A percentile compares a stretch with the other conserved stretches of the same genome.
Evolutionary conservation across 2,329 filamentous ascomycete species (phyloP).

Genomic region (Arachnopeziza araneosa): DNA sequence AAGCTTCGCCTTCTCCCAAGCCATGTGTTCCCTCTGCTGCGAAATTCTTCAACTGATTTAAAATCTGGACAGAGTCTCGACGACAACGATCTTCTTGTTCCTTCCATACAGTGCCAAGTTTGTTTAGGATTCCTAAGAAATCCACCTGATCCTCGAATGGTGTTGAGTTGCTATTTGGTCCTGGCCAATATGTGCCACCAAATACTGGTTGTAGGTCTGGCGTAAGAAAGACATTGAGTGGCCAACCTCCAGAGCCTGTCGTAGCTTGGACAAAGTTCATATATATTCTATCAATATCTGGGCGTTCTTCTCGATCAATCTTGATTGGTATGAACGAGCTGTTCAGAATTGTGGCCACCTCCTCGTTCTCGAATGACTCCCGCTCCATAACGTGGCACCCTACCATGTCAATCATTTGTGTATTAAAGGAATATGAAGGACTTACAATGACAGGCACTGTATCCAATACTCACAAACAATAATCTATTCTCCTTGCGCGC

Average conservation of each 20-base stretch:
- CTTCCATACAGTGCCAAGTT: slow-evolving; percentile 69
- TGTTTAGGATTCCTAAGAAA: slow-evolving; percentile 77
- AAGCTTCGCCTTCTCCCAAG: slow-evolving; percentile 48
- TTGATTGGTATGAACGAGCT: slow-evolving; percentile 84
- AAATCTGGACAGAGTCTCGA: slow-evolving; percentile 76
- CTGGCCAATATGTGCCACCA: slow-evolving; percentile 92
- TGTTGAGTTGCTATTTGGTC: slow-evolving; percentile 35
- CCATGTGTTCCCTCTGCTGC: slow-evolving; percentile 77
- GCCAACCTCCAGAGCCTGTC: slow-evolving; percentile 87
- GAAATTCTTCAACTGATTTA: slow-evolving; percentile 76
- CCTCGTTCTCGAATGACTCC: slow-evolving; percentile 81
- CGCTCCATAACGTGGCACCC: slow-evolving; percentile 87
- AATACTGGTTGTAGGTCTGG: slow-evolving; percentile 91
- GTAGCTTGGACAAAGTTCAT: slow-evolving; percentile 98
- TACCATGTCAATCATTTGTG: slow-evolving; percentile 29
- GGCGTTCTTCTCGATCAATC: slow-evolving; percentile 88
- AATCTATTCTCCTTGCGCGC: slow-evolving; percentile 80
- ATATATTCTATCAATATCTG: slow-evolving; percentile 91
- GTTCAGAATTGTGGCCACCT: slow-evolving; percentile 79
- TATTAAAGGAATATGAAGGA: slow-evolving; percentile 14
- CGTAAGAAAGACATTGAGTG: slow-evolving; percentile 92
- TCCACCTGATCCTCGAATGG: slow-evolving; percentile 56
- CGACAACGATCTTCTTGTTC: slow-evolving; percentile 80
- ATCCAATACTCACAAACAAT: slow-evolving; percentile 91
- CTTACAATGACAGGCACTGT: slow-evolving; percentile 91